These are phyloP conservation scores for Solanum bukasovii DNA, from an alignment of 257 asterid genomes.

Conservation along the genomic window DNA sequence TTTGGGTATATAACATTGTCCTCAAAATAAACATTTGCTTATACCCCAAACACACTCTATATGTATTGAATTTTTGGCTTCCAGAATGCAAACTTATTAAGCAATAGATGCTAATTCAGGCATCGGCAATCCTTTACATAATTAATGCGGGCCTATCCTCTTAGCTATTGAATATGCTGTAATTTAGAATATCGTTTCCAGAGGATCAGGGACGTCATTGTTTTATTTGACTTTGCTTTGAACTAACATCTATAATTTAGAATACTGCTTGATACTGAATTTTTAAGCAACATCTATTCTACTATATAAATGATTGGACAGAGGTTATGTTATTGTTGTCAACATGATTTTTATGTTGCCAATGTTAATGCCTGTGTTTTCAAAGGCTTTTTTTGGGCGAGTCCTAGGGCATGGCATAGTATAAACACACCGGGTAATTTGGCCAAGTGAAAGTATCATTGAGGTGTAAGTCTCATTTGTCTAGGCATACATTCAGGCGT, in stretches of 20 bases:
- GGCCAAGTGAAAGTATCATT: background rate
- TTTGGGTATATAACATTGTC: background rate
- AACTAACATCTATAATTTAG: background rate
- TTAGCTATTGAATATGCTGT: background rate
- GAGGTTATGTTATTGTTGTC: background rate
- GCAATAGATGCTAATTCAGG: background rate
- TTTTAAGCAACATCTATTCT: background rate
- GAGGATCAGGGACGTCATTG: background rate
- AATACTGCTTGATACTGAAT: background rate
- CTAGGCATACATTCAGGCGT: background rate
- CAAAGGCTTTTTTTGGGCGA: background rate
- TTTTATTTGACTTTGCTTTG: background rate
- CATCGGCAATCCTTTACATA: background rate
- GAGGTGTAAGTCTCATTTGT: background rate
- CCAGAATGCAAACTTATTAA: background rate
- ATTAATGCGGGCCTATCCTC: background rate
- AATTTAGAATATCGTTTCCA: background rate
- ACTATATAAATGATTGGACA: background rate
- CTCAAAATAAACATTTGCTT: background rate
- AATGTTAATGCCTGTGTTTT: background rate
- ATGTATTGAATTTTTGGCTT: background rate
- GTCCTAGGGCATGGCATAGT: background rate
- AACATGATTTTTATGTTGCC: background rate
- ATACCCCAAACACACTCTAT: background rate
- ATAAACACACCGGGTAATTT: background rate